Percentiles rank a stretch among this genome's conserved stretches.
phyloP scores from a whole-genome alignment of 164 flowering plant genomes.

The Houttuynia cordata region DNA sequence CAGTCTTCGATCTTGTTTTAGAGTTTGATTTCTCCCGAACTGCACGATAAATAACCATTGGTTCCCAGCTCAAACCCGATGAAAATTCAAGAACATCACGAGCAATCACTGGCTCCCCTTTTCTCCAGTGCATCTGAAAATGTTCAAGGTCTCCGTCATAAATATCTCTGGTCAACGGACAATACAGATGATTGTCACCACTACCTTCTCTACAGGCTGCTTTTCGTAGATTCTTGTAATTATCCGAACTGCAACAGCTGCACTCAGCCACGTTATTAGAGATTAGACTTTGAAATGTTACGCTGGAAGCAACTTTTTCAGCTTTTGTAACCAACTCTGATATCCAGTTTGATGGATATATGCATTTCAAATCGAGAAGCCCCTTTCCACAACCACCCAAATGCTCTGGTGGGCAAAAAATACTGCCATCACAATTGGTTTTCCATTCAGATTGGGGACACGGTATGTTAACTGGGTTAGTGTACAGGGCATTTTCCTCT shows the following conservation, averaged over 20 bases:
- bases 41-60: constrained; percentile 98
- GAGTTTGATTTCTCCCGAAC: constrained; percentile 35
- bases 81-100: constrained; percentile 55
- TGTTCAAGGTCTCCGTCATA: constrained; percentile 45
- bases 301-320: constrained; percentile 22
- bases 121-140: constrained; percentile 77
- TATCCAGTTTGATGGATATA: constrained; percentile 12
- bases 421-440: constrained; percentile 4
- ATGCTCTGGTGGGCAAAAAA: constrained; percentile 10
- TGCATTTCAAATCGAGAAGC: constrained; percentile 7
- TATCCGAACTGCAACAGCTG: constrained; percentile 31
- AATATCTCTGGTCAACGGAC: constrained; percentile 44
- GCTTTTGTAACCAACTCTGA: constrained; percentile 33
- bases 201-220: constrained; percentile 58
- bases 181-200: constrained; percentile 53
- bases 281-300: constrained; percentile 6
- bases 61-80: constrained; percentile 91
- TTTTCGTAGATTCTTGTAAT: constrained; percentile 15
- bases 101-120: constrained; percentile 84
- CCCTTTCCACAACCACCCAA: constrained; percentile 9
- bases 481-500: background rate
- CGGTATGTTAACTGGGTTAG: constrained; percentile 2
- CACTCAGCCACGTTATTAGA: constrained; percentile 5
- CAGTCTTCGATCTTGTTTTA: constrained; percentile 10
- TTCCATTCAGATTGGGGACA: constrained; percentile 4